These are phyloP conservation scores for Botrytis porri DNA, from an alignment of 2,329 filamentous ascomycete species.

Conservation along the genomic window DNA sequence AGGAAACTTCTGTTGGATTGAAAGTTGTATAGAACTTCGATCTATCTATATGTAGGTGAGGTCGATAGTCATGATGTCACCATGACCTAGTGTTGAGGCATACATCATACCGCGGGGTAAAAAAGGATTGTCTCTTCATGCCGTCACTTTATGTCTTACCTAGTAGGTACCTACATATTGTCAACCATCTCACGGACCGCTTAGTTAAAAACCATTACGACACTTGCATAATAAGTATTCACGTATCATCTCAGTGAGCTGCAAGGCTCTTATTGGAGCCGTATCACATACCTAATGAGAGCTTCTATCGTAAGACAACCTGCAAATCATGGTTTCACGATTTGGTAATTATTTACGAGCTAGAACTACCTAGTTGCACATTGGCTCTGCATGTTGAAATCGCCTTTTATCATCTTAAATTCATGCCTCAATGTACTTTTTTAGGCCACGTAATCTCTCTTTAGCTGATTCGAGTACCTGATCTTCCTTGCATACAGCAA, in stretches of 20 bases:
- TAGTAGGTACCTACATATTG: neutral
- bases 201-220: neutral
- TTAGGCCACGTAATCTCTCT: conserved; percentile 54
- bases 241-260: neutral
- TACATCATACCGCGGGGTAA: neutral
- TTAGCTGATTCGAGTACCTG: conserved; percentile 77
- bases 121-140: neutral
- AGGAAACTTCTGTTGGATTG: neutral
- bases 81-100: neutral
- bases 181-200: neutral
- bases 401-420: neutral
- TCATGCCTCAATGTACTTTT: conserved; percentile 46
- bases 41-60: neutral
- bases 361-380: neutral
- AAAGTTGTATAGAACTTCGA: neutral
- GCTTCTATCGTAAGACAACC: neutral
- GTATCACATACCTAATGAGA: neutral
- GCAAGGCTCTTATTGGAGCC: neutral
- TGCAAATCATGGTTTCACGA: neutral
- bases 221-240: neutral
- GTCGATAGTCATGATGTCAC: conserved; percentile 10
- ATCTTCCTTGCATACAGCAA: conserved; percentile 95
- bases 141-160: neutral
- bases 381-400: neutral
- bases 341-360: neutral